Conservation (phyloP, 257 asterid species). For the Gentiana macrophylla region DNA sequence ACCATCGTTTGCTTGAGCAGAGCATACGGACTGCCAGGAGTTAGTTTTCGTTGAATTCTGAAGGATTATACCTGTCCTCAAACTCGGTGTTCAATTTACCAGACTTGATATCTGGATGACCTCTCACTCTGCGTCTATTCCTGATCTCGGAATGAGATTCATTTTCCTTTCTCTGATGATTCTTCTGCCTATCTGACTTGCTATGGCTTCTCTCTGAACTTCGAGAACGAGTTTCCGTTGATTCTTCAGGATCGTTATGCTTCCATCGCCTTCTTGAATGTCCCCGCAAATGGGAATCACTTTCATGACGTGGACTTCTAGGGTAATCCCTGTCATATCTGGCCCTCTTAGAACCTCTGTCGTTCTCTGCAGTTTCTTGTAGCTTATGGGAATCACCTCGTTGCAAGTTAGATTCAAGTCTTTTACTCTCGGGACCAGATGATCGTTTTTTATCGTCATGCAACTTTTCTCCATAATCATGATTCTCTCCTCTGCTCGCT, state of each 20-base stretch:
- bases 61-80: constrained; percentile 73
- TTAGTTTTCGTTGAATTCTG: constrained; percentile 26
- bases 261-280: constrained; percentile 19
- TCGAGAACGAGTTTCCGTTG: constrained; percentile 20
- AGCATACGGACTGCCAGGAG: constrained; percentile 10
- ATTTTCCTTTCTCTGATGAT: constrained; percentile 32
- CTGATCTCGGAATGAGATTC: constrained; percentile 26
- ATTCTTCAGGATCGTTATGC: constrained; percentile 17
- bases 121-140: constrained; percentile 25
- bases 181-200: constrained; percentile 30
- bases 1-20: constrained; percentile 1
- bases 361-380: constrained; percentile 19
- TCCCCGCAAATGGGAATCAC: constrained; percentile 19
- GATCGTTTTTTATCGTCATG: constrained; percentile 16
- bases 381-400: constrained; percentile 23
- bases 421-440: constrained; percentile 16
- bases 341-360: constrained; percentile 20
- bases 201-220: constrained; percentile 27
- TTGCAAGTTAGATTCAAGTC: constrained; percentile 15
- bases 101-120: constrained; percentile 18
- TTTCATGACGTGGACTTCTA: constrained; percentile 18
- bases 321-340: constrained; percentile 20
- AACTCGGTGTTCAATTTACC: constrained; percentile 24
- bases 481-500: constrained; percentile 16
- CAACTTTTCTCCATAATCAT: constrained; percentile 24